Base-by-base conservation (phyloP, 148 eudicot genomes). In the Rhododendron kiyosumense region DNA sequence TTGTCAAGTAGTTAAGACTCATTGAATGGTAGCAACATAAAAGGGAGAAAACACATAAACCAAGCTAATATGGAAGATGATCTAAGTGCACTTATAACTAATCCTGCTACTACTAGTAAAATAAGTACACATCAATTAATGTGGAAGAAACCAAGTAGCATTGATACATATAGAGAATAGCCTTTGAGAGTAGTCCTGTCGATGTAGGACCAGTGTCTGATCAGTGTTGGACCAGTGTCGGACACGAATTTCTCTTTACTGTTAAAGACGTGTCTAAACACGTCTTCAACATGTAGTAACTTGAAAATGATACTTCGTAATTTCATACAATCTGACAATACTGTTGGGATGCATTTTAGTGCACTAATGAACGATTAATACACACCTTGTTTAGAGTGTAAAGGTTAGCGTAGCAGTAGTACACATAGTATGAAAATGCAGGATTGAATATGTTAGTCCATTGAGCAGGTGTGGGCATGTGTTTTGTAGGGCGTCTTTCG, bases 381-480 rank as follows among this genome's bases (percentile, higher is more conserved):
- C 81, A 46, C 28, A 94, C 99, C 99, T 97, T 97, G 91, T 97
- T 97, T 84, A 97, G 91, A 13, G 96, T 95, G 90, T 97, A 94
- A 83, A 97, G 98, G 92, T 97, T 97, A 49, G 99, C 99, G 92
- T 95, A 97, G 77, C 99, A 97, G 84, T 97, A 97, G 87, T 97
- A 97, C 24, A 91, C 91, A 84, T 97, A 97, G 87, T 97, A 97
- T 7, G 99, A 93, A 88, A 83, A 97, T 9, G 99, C 99, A 79
- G 99, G 99, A 89, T 97, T 97, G 87, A 95, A 97, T 86, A 94
- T 92, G 86, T 95, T 97, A 45, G 95, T 97, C 99, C 99, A 97
- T 85, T 95, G 94, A 74, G 93, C 92, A 48, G 99, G 99, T 15
- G 98, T 95, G 46, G 98, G 99, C 99, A 97, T 97, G 88, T 97